phyloP scores from a whole-genome alignment of 192 early-diverging fungal species.

The Dissophora globulifera region DNA sequence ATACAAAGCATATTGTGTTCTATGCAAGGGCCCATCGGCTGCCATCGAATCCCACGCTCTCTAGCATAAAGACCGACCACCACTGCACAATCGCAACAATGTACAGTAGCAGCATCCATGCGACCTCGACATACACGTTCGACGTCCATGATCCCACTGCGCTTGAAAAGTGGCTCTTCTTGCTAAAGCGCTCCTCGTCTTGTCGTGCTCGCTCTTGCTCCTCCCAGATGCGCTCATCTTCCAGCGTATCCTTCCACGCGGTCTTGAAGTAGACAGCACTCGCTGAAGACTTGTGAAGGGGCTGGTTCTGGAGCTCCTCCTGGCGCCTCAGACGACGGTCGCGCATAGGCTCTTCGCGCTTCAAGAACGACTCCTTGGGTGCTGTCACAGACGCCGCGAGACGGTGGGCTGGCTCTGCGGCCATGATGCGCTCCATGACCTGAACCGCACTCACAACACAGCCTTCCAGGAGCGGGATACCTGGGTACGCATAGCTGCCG shows the following conservation, averaged over 20 bases:
- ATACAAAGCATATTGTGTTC: background rate
- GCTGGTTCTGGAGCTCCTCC: background rate
- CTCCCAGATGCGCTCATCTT: slow-evolving; percentile 47
- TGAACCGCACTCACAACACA: slow-evolving; percentile 67
- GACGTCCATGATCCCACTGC: slow-evolving; percentile 43
- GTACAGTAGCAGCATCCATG: slow-evolving; percentile 44
- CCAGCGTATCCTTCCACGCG: slow-evolving; percentile 44
- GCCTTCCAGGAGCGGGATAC: slow-evolving; percentile 70
- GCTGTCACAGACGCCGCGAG: slow-evolving; percentile 14
- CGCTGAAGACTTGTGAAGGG: slow-evolving; percentile 1
- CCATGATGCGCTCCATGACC: slow-evolving; percentile 59
- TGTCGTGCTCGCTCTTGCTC: slow-evolving; percentile 26
- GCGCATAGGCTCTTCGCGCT: slow-evolving; percentile 43
- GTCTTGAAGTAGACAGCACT: slow-evolving; percentile 31
- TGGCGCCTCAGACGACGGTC: slow-evolving; percentile 24
- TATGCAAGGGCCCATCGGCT: slow-evolving; percentile 51
- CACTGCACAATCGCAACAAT: slow-evolving; percentile 42
- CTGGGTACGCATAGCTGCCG: slow-evolving; percentile 68
- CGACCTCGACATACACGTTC: slow-evolving; percentile 46
- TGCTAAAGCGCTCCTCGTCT: background rate
- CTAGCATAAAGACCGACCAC: slow-evolving; percentile 45
- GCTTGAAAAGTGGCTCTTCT: slow-evolving; percentile 19
- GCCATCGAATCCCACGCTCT: slow-evolving; percentile 44
- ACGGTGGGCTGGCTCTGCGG: slow-evolving; percentile 8
- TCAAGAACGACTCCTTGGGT: slow-evolving; percentile 31